Evolutionary conservation across 495 filamentous ascomycete genomes (phyloP).

Genomic region (Saxophila tyrrhenica): DNA sequence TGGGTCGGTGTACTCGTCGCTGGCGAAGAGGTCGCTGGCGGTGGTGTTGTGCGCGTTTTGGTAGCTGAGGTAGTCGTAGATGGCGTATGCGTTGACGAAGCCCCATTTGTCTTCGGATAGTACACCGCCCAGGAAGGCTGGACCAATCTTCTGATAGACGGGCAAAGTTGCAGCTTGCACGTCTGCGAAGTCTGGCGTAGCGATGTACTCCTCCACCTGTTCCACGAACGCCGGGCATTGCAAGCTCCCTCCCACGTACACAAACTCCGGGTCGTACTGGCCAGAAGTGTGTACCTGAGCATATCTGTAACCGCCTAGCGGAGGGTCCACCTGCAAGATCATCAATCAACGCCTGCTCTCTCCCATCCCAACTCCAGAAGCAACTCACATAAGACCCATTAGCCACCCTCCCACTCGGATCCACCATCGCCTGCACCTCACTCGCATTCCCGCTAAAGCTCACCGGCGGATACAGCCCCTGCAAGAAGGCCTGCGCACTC

Average conservation of each 20-base stretch:
- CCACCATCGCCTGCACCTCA: constrained; percentile 25
- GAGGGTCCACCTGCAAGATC: constrained; percentile 29
- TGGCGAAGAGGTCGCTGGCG: constrained; percentile 24
- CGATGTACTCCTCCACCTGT: constrained; percentile 31
- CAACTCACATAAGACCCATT: constrained; percentile 42
- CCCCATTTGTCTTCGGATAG: constrained; percentile 25
- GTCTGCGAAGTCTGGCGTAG: constrained; percentile 30
- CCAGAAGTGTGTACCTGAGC: constrained; percentile 45
- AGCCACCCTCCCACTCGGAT: constrained; percentile 38
- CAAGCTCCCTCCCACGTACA: constrained; percentile 47
- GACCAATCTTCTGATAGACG: constrained; percentile 42
- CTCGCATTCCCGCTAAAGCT: constrained; percentile 30
- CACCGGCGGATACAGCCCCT: constrained; percentile 67
- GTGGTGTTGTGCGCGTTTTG: constrained; percentile 54
- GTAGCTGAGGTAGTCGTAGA: constrained; percentile 69
- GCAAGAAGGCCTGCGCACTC: constrained; percentile 65
- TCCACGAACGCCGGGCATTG: constrained; percentile 40
- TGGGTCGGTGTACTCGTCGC: not conserved
- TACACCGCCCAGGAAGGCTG: constrained; percentile 18
- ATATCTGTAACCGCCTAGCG: constrained; percentile 66
- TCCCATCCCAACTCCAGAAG: not conserved
- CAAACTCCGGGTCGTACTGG: constrained; percentile 40
- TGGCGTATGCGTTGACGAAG: constrained; percentile 46
- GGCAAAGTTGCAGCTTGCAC: constrained; percentile 31
- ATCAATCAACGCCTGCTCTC: not conserved